These are phyloP conservation scores for Sparassis latifolia DNA, from an alignment of 1,284 basidiomycete species.

Conservation along the genomic window DNA sequence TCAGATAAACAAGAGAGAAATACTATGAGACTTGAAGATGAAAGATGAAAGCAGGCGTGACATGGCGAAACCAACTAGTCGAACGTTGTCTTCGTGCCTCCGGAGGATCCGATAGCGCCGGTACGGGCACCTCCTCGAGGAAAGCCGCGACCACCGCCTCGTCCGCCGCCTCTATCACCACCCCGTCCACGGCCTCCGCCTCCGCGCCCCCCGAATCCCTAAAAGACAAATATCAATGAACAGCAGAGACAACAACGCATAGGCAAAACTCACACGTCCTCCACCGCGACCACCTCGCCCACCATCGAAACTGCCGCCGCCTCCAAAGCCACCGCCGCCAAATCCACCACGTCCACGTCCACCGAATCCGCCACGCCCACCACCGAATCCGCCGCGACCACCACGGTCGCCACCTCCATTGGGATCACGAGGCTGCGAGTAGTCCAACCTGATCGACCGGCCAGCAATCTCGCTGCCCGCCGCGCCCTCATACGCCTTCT, in stretches of 20 bases:
- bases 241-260: background rate
- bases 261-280: slow-evolving; percentile 28
- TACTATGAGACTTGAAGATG: too few species aligned
- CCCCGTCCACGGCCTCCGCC: slow-evolving; percentile 33
- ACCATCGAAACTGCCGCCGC: slow-evolving; percentile 37
- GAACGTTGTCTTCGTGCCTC: slow-evolving; percentile 68
- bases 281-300: slow-evolving; percentile 25
- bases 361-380: slow-evolving; percentile 30
- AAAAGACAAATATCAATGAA: background rate
- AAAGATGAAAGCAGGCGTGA: background rate
- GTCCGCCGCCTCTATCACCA: slow-evolving; percentile 32
- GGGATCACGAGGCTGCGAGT: slow-evolving; percentile 77
- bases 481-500: slow-evolving; percentile 71
- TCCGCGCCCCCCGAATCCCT: slow-evolving; percentile 33
- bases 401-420: slow-evolving; percentile 47
- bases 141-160: slow-evolving; percentile 33
- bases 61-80: background rate
- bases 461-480: slow-evolving; percentile 82
- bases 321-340: slow-evolving; percentile 29
- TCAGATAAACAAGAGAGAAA: too few species aligned
- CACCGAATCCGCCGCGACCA: slow-evolving; percentile 36
- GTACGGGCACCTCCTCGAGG: slow-evolving; percentile 46
- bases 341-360: slow-evolving; percentile 23
- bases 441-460: slow-evolving; percentile 82
- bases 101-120: slow-evolving; percentile 68